Base-by-base conservation (phyloP, 345 rosid genomes). In the Camelina hispida region DNA sequence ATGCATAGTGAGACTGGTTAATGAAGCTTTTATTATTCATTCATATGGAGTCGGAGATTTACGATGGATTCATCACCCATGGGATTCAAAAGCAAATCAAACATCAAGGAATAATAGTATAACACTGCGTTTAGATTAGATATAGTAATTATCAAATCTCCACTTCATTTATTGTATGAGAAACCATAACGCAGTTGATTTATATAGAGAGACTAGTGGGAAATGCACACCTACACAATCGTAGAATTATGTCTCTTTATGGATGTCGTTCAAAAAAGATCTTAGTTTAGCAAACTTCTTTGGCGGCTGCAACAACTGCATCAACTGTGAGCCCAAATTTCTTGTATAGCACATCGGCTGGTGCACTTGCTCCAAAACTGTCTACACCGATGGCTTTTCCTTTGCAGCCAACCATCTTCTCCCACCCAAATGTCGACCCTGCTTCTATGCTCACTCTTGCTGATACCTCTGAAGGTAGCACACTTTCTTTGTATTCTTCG, bases 301-400 rank as follows among this genome's bases (percentile, higher is more conserved):
- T 88, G 50, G 91, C 93, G 14, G 94, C 97, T 25, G 84, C 85
- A 62, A 86, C 3, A 10, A 91, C 87, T 13, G 91, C 91, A 69
- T 89, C 97, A 0, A 82, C 85, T 0, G 93, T 89, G 37, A 91
- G 47, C 14, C 97, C 97, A 0, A 76, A 86, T 76, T 89, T 93
- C 84, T 87, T 86, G 88, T 89, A 91, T 22, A 91, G 84, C 74
- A 65, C 90, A 11, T 85, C 80, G 1, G 94, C 91, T 0, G 97
- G 94, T 57, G 97, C 97, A 79, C 97, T 91, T n/a, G 94, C 94
- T n/a, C 97, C 97, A 5, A 89, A 91, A 20, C 81, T 78, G 78
- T 91, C 94, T 11, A 91, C 81, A 16, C 97, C 97, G 5, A 91
- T 86, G 5, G 93, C 88, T 70, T 88, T 91, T 59, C 93, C 94